These are phyloP conservation scores for Protea cynaroides DNA, from an alignment of 164 flowering plant genomes.

Conservation along the genomic window DNA sequence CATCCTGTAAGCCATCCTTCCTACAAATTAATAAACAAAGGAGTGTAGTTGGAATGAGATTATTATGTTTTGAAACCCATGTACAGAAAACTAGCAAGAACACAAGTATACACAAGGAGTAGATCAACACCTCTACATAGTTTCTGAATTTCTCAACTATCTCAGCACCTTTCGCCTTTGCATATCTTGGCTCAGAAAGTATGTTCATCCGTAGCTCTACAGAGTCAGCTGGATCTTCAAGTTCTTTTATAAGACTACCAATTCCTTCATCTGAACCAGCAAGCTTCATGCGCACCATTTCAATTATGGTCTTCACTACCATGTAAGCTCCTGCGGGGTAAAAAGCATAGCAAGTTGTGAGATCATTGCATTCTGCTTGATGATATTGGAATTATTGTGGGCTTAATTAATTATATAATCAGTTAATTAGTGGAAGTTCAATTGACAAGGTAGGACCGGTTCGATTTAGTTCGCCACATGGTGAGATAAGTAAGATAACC, in stretches of 20 bases:
- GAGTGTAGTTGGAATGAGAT: too few relatives aligned
- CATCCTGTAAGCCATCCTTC: constrained; percentile 68
- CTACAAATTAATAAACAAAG: too few relatives aligned
- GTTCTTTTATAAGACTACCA: constrained; percentile 70
- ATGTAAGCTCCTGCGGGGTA: constrained; percentile 70
- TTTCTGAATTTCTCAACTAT: constrained; percentile 59
- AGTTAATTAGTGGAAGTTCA: too few relatives aligned
- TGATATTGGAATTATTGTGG: too few relatives aligned
- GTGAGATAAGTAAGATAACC: too few relatives aligned
- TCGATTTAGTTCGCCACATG: too few relatives aligned
- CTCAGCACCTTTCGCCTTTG: constrained; percentile 59
- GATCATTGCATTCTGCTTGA: too few relatives aligned
- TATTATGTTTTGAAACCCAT: too few relatives aligned
- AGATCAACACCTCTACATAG: constrained; percentile 51
- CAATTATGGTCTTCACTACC: constrained; percentile 91
- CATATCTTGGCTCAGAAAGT: constrained; percentile 51
- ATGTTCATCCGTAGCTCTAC: constrained; percentile 73
- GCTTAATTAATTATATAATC: too few relatives aligned
- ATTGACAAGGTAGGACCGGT: too few relatives aligned
- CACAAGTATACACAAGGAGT: too few relatives aligned
- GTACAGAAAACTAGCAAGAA: too few relatives aligned
- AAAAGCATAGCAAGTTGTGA: background rate
- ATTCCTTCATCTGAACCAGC: constrained; percentile 71
- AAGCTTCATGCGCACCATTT: constrained; percentile 89
- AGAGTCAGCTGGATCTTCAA: constrained; percentile 75